Evolutionary conservation across 331 rosid species (phyloP).

Genomic region (Malus hybrid): DNA sequence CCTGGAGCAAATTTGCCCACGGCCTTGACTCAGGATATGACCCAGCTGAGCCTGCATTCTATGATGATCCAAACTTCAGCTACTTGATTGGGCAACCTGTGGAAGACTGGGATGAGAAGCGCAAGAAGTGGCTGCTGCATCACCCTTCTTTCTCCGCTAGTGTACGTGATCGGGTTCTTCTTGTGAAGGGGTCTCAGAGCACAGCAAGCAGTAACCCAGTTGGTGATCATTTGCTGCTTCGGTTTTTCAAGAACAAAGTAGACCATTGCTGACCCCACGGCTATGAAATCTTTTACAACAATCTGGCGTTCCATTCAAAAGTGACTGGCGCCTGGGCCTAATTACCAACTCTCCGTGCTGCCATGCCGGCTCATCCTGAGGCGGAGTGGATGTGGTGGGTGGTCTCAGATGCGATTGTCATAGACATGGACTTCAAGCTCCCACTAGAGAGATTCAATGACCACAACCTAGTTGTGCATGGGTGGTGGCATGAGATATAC

Average conservation of each 20-base stretch:
- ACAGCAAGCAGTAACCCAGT: conserved; percentile 7
- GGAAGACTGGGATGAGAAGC: conserved; percentile 24
- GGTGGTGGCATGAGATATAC: conserved; percentile 49
- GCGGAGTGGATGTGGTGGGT: conserved; percentile 95
- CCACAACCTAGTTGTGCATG: conserved; percentile 57
- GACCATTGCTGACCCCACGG: conserved; percentile 32
- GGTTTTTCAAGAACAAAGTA: conserved; percentile 41
- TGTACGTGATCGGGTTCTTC: background rate
- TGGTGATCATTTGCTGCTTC: conserved; percentile 29
- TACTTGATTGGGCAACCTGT: conserved; percentile 23
- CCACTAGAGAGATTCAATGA: conserved; percentile 47
- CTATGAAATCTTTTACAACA: conserved; percentile 24
- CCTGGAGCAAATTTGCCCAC: background rate
- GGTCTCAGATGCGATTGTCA: conserved; percentile 72
- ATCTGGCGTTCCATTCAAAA: conserved; percentile 33
- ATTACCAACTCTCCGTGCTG: conserved; percentile 59
- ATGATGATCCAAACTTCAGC: conserved; percentile 20
- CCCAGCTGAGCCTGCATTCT: conserved; percentile 20
- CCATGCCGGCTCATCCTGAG: conserved; percentile 74
- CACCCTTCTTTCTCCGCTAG: conserved; percentile 12
- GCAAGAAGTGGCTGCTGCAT: conserved; percentile 19
- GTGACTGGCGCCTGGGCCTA: conserved; percentile 68
- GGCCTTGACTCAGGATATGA: background rate
- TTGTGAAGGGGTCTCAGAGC: conserved; percentile 30
- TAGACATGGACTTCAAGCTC: conserved; percentile 72